phyloP scores from a whole-genome alignment of 257 asterid species.

The Asclepias syriaca region DNA sequence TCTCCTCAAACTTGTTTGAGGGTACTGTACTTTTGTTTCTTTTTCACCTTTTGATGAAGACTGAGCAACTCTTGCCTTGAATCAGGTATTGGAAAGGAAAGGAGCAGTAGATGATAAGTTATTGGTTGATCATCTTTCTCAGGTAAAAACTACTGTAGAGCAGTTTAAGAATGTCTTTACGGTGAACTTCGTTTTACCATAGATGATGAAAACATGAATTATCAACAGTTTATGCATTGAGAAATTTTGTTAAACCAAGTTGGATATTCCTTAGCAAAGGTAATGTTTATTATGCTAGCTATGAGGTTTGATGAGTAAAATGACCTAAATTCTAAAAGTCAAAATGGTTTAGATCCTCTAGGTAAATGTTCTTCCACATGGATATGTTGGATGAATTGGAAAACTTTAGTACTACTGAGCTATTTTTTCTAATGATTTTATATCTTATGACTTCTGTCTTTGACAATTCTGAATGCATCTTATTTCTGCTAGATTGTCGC shows the following conservation, averaged over 20 bases:
- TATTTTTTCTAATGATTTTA: neutral
- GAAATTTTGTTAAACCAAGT: neutral
- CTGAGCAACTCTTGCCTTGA: neutral
- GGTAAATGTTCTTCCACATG: neutral
- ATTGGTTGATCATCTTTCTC: conserved; percentile 56
- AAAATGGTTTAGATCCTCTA: conserved; percentile 11
- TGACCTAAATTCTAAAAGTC: neutral
- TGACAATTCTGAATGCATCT: conserved; percentile 18
- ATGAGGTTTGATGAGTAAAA: neutral
- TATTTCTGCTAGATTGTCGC: conserved; percentile 55
- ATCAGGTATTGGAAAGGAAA: conserved; percentile 67
- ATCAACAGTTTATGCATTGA: neutral
- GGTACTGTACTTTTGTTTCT: neutral
- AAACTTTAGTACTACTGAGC: conserved; percentile 1
- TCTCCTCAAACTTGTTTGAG: neutral
- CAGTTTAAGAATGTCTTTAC: neutral
- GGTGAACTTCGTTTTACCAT: neutral
- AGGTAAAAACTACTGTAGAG: conserved; percentile 32
- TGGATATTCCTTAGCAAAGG: conserved; percentile 9
- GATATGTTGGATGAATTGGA: conserved; percentile 4
- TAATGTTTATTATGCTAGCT: neutral
- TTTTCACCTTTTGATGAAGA: neutral
- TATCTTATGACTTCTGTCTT: conserved; percentile 1
- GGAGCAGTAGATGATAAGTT: conserved; percentile 38
- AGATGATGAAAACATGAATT: neutral